A percentile compares a stretch with the other conserved stretches of the same genome.
Conservation (phyloP, 352 stramenopile species). For the Phytophthora sojae region DNA sequence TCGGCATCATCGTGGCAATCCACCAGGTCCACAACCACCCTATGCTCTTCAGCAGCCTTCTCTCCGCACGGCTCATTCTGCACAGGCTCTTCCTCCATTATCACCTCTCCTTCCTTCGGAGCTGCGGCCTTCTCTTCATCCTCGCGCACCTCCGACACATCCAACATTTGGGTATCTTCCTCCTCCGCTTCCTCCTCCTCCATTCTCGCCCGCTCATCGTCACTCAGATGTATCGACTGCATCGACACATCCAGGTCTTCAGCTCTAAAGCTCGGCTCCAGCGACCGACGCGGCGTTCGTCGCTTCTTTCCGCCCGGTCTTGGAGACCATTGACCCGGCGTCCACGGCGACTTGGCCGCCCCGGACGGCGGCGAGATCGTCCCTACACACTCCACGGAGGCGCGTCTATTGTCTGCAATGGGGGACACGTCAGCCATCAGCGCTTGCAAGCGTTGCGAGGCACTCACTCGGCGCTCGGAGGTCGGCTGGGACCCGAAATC, state of each 20-base stretch:
- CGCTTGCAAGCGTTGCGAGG: conserved; percentile 61
- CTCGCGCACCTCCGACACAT: conserved; percentile 20
- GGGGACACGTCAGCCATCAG: conserved; percentile 71
- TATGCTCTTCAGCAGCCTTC: conserved; percentile 12
- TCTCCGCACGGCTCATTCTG: conserved; percentile 6
- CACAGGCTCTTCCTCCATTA: conserved; percentile 5
- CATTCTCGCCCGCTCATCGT: conserved; percentile 36
- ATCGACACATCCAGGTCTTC: conserved; percentile 70
- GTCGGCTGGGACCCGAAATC: conserved; percentile 50
- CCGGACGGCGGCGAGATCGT: conserved; percentile 38
- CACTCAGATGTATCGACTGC: conserved; percentile 76
- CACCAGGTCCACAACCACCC: conserved; percentile 12
- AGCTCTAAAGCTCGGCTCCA: conserved; percentile 34
- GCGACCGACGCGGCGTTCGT: conserved; percentile 29
- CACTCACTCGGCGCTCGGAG: conserved; percentile 33
- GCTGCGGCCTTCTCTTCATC: conserved; percentile 18
- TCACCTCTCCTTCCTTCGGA: conserved; percentile 4
- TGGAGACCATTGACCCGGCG: conserved; percentile 26
- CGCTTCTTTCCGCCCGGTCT: conserved; percentile 31
- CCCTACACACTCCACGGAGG: conserved; percentile 34
- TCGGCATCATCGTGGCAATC: conserved; percentile 36
- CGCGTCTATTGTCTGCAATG: conserved; percentile 43
- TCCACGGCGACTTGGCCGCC: conserved; percentile 42
- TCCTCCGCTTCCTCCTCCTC: conserved; percentile 33
- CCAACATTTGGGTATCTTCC: conserved; percentile 44